Evolutionary conservation across 176 grass and related monocot species (phyloP).

Genomic region (Rhynchospora tenuis): DNA sequence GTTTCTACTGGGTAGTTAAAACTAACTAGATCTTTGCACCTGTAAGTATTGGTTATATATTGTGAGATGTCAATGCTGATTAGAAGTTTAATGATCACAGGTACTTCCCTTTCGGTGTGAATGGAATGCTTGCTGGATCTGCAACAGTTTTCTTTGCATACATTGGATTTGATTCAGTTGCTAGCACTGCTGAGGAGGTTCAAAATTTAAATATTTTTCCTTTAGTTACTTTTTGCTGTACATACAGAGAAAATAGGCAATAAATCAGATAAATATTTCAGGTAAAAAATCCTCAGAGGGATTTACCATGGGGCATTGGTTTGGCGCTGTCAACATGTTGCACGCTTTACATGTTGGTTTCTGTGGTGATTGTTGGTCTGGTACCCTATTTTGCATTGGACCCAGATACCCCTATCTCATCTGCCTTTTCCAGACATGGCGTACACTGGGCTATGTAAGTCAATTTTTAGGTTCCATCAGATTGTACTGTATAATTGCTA

Average conservation of each 20-base stretch:
- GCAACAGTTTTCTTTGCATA: constrained; percentile 99
- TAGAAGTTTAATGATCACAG: constrained; percentile 27
- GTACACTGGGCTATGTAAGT: constrained; percentile 89
- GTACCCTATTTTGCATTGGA: constrained; percentile 94
- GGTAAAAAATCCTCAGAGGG: constrained; percentile 94
- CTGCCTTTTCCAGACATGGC: constrained; percentile 73
- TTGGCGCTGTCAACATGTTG: constrained; percentile 69
- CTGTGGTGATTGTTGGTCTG: constrained; percentile 82
- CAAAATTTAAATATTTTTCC: background rate
- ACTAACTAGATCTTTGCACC: background rate
- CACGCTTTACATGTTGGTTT: constrained; percentile 88
- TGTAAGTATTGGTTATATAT: background rate
- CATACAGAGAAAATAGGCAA: background rate
- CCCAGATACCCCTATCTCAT: constrained; percentile 97
- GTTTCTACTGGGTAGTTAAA: constrained; percentile 63
- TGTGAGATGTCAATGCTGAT: background rate
- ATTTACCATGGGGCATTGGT: constrained; percentile 84
- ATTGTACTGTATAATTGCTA: constrained; percentile 7
- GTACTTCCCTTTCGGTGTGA: constrained; percentile 82
- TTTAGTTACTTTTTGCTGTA: background rate
- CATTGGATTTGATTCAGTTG: constrained; percentile 90
- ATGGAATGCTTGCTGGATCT: constrained; percentile 92
- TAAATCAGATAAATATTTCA: constrained; percentile 14
- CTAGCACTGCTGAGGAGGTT: constrained; percentile 97
- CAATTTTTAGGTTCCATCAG: constrained; percentile 2